Evolutionary conservation across 2,329 filamentous ascomycete genomes (phyloP), one percentile per base, ranked within the genome.

Genomic region (Rachicladosporium sp.): DNA sequence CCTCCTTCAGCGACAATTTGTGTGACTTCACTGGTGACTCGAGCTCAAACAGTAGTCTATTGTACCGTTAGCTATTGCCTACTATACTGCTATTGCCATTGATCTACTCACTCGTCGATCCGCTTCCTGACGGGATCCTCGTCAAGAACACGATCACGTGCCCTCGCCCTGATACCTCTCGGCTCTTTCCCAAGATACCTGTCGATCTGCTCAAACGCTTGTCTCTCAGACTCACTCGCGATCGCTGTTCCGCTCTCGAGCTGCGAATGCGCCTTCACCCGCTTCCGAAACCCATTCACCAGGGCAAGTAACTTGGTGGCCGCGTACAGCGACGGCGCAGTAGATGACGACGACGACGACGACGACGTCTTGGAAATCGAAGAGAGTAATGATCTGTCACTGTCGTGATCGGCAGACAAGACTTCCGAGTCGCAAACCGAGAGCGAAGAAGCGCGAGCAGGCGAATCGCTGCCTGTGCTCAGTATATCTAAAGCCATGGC

Each of bases 241-340:
- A 38, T 50, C 52, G 29, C 31, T n/a, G 23, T 30, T 10, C 21
- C 37, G 46, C 36, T 36, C 42, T 42, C 35, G 42, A 29, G 23
- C 23, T 35, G 37, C 32, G 39, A 52, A 39, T 55, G 60, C 49
- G 51, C 54, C 51, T 55, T 54, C 33, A 59, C 52, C 40, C 59
- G 57, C 43, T 54, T 57, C 39, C 59, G 56, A 39, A 64, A 57
- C 40, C 56, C 52, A 37, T 57, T 54, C 48, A 64, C 53, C 46
- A 62, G 53, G 48, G 58, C 55, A 38, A 63, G 49, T 40, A 62
- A 53, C 45, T 56, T 56, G 46, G 59, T 56, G 21, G 59, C 57
- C 40, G 62, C 51, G 49, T 56, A 50, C 38, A 64, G 49, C 43
- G 50, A 55, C 15, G 48, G 38, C 6, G 35, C 23, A 11, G 38